Evolutionary conservation across 805 yeast genomes (phyloP).

Genomic region (Kazachstania psychrophila): DNA sequence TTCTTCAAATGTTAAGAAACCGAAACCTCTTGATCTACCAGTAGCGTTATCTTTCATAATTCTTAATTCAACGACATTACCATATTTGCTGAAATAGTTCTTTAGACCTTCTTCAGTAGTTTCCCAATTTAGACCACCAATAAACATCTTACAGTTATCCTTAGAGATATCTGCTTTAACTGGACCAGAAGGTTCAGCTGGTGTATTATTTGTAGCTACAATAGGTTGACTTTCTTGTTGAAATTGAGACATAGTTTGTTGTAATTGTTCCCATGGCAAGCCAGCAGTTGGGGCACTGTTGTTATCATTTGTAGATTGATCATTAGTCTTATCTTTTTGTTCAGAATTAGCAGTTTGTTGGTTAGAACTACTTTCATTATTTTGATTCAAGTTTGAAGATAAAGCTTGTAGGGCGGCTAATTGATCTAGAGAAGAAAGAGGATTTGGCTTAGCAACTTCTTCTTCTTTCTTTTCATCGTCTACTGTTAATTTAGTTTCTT

Average conservation of each 20-base stretch:
- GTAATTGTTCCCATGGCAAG: constrained; percentile 29
- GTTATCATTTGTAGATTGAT: constrained; percentile 6
- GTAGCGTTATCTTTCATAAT: constrained; percentile 86
- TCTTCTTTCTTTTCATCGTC: not conserved
- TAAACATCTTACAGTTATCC: constrained; percentile 86
- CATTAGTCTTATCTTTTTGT: constrained; percentile 7
- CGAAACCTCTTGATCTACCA: constrained; percentile 92
- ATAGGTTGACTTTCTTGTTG: constrained; percentile 8
- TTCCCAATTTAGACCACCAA: constrained; percentile 98
- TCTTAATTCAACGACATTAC: constrained; percentile 79
- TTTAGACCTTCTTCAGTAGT: constrained; percentile 83
- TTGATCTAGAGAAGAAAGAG: constrained; percentile 21
- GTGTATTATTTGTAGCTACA: constrained; percentile 11
- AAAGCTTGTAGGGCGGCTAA: constrained; percentile 29
- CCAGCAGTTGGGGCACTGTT: constrained; percentile 3
- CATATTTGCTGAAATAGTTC: constrained; percentile 77
- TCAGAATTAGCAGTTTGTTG: constrained; percentile 3
- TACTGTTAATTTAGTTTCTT: constrained; percentile 6
- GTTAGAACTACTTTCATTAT: constrained; percentile 12
- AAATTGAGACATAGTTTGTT: constrained; percentile 29
- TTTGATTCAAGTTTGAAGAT: constrained; percentile 27
- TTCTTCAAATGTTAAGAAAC: constrained; percentile 79
- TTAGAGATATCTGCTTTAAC: constrained; percentile 46
- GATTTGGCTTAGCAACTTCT: not conserved
- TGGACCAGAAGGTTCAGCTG: constrained; percentile 15